Evolutionary conservation across 306 rosid species (phyloP).

Genomic region (Arachis hypogaea): DNA sequence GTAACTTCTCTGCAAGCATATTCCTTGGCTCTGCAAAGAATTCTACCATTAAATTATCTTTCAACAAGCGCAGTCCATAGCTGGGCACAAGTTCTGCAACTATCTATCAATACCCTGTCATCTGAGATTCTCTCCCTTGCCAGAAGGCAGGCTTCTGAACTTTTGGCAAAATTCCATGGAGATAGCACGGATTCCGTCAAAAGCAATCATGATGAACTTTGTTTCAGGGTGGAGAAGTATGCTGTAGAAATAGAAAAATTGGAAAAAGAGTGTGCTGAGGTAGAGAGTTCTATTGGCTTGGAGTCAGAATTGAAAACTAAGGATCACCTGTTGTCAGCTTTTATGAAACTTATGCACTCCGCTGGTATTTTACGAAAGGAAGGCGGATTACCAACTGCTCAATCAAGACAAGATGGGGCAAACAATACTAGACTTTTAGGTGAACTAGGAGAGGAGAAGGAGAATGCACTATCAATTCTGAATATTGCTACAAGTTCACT

Average conservation of each 20-base stretch:
- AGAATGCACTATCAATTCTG: constrained; percentile 56
- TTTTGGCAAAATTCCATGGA: constrained; percentile 59
- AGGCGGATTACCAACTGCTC: constrained; percentile 53
- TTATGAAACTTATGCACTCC: constrained; percentile 73
- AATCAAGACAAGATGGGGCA: constrained; percentile 58
- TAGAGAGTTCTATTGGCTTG: constrained; percentile 64
- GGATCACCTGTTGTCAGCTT: constrained; percentile 71
- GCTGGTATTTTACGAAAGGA: constrained; percentile 60
- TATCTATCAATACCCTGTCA: constrained; percentile 66
- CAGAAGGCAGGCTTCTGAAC: constrained; percentile 91
- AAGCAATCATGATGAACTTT: constrained; percentile 64
- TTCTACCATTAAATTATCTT: constrained; percentile 80
- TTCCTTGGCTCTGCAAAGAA: constrained; percentile 86
- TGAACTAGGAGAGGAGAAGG: constrained; percentile 60
- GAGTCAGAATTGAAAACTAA: constrained; percentile 83
- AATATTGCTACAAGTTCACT: constrained; percentile 63
- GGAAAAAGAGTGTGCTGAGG: constrained; percentile 70
- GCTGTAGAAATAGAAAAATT: constrained; percentile 70
- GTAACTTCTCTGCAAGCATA: constrained; percentile 66
- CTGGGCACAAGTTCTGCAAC: constrained; percentile 89
- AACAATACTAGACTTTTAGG: constrained; percentile 49
- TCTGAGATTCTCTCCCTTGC: constrained; percentile 82
- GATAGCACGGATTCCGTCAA: constrained; percentile 59
- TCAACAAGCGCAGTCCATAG: constrained; percentile 89
- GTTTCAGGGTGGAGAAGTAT: constrained; percentile 70